Base-by-base conservation (phyloP, 805 yeast species). In the Myxozyma nipponensis region DNA sequence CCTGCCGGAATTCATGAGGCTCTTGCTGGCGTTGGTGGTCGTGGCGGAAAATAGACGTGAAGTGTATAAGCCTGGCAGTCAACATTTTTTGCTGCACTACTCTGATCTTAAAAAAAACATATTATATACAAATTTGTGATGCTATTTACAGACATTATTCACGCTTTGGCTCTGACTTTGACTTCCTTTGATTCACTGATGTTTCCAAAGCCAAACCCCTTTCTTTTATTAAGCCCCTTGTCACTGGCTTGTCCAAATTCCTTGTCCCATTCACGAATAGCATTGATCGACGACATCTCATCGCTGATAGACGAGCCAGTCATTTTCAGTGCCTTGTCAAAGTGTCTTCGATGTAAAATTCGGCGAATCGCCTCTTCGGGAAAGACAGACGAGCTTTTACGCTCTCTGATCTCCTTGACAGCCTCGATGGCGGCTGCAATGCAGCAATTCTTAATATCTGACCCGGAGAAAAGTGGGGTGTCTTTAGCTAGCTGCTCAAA, bases 391-490 rank as follows among this genome's bases (percentile, higher is more conserved):
- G 46, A 23, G 23, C 28, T 47, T 3, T 42, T 25, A 18, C 25
- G 42, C 17, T 41, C 18, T 47, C 32, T 41, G 21, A 45, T 25
- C 32, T 86, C 93, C 62, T 89, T 77, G 57, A 88, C 86, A 0
- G 93, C 84, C 59, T 75, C 77, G 63, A 85, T 74, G 0, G 93
- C 93, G 1, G 95, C 95, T 59, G 83, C 87, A 51, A 95, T 75
- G 63, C 91, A 83, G 42, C 85, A 67, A 61, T 86, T 95, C 58
- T 84, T 81, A 62, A 86, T 72, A 63, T 86, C 95, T 1, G 91
- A 83, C 0, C 95, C 95, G 58, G 90, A 83, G 57, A 77, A 71
- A 1, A 85, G 89, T 23, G 72, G 73, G 0, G 95, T 84, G 35
- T 71, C 61, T 2, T 65, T 60, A 17, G 83, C 86, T n/a, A 86